These are phyloP conservation scores for Stropharia rugosoannulata DNA, from an alignment of 768 basidiomycete species.

Conservation along the genomic window DNA sequence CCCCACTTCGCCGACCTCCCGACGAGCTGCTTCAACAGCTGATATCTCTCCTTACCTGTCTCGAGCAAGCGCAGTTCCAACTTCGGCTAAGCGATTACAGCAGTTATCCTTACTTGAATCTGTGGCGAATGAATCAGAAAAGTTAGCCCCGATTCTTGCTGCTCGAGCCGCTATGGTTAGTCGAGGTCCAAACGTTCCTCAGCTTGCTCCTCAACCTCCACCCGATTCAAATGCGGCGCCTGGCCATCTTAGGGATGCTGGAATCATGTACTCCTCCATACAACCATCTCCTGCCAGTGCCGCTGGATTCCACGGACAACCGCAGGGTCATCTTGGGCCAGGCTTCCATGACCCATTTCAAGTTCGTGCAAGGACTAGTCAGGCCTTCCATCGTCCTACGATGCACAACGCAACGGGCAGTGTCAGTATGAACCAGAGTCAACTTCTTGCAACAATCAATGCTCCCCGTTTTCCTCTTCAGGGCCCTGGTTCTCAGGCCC, in stretches of 20 bases:
- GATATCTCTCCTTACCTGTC: constrained; percentile 73
- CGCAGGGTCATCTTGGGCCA: constrained; percentile 6
- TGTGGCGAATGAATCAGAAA: constrained; percentile 72
- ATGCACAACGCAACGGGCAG: constrained; percentile 33
- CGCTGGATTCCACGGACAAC: constrained; percentile 18
- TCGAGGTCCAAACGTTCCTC: constrained; percentile 13
- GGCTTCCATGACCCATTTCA: constrained; percentile 35
- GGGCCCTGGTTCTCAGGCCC: constrained; percentile 15
- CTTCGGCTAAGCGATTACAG: constrained; percentile 62
- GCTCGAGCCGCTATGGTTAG: constrained; percentile 22
- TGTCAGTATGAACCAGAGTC: constrained; percentile 52
- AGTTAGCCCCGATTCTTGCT: constrained; percentile 46
- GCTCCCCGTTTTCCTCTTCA: constrained; percentile 23
- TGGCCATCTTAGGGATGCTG: constrained; percentile 13
- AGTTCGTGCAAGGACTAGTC: constrained; percentile 47
- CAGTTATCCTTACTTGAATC: constrained; percentile 71
- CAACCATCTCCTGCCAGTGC: constrained; percentile 16
- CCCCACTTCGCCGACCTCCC: constrained; percentile 29
- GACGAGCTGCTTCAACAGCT: constrained; percentile 48
- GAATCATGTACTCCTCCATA: constrained; percentile 35
- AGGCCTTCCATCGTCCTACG: constrained; percentile 36
- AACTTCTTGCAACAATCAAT: constrained; percentile 45
- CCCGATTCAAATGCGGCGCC: constrained; percentile 28
- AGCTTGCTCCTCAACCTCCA: constrained; percentile 16
- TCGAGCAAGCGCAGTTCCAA: constrained; percentile 49